Base-by-base conservation (phyloP, 2,329 filamentous ascomycete genomes). In the Colletotrichum melonis region DNA sequence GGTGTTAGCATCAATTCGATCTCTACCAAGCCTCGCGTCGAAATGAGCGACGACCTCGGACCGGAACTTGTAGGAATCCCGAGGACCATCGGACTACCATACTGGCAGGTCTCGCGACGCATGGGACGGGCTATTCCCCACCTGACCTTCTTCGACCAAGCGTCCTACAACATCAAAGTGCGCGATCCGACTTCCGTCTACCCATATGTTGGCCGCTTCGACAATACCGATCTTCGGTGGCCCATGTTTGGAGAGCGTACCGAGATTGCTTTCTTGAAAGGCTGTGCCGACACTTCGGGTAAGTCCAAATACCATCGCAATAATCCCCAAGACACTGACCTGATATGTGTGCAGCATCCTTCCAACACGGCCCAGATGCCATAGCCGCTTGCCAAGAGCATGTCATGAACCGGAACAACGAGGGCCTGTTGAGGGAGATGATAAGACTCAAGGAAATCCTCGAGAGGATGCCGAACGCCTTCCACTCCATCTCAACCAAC, bases 221-320 rank as follows among this genome's bases (percentile, higher is more conserved):
- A 89, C 62, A 89, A 89, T 63, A 89, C 84, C 19, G 87, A 89
- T 56, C 80, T 89, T 19, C 80, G 87, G 52, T 89, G 88, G 88
- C 85, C 87, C 1, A 85, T 88, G 79, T 89, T 89, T 64, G 86
- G 87, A 14, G 87, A 89, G 74, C 81, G 82, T 24, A 84, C 86
- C 0, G 87, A 89, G 76, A 84, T 87, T 11, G 84, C 87, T 4
- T 89, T 89, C 66, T 80, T 88, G 4, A 88, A 87, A 63, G 86
- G 86, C 3, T 86, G 84, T 42, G 85, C 86, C 0, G 86, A 87
- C 22, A 88, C 86, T 4, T 83, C 83, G 56, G 83, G 82, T 83
- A 74, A 62, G 76, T 69, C 19, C 1, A 2, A 8, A 6, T 57
- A 2, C 12, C 52, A 32, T 55, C 52, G 16, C 14, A 11, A n/a